Evolutionary conservation across 371 early-diverging fungal species (phyloP).

Genomic region (Mortierella sp.): DNA sequence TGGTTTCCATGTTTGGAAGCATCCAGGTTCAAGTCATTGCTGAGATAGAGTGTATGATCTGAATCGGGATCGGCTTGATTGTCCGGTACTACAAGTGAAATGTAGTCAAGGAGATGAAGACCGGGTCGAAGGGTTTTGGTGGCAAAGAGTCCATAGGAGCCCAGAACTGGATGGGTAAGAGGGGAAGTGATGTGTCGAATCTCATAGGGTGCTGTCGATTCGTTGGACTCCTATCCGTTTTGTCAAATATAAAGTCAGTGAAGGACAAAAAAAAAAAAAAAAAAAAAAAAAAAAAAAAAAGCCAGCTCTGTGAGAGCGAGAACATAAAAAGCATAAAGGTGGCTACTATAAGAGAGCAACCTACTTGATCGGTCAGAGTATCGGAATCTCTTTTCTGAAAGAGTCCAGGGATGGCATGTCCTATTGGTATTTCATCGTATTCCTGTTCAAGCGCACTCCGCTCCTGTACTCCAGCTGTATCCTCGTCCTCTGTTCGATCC

Average conservation of each 20-base stretch:
- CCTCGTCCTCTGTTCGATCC: conserved; percentile 3
- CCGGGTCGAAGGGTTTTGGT: conserved; percentile 32
- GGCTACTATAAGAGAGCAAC: too few species aligned
- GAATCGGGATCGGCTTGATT: conserved; percentile 41
- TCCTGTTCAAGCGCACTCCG: conserved; percentile 13
- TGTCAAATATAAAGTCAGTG: too few species aligned
- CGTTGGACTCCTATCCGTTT: too few species aligned
- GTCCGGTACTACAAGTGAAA: conserved; percentile 41
- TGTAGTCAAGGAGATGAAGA: conserved; percentile 42
- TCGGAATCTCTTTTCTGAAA: too few species aligned
- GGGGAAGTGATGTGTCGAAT: conserved; percentile 33
- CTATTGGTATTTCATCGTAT: conserved; percentile 45
- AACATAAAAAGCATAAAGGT: too few species aligned
- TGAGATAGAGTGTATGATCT: conserved; percentile 46
- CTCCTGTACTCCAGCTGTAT: not conserved
- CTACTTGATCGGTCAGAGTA: too few species aligned
- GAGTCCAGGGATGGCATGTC: conserved; percentile 35
- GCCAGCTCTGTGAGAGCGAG: too few species aligned
- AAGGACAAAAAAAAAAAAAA: too few species aligned
- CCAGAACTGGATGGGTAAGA: conserved; percentile 41
- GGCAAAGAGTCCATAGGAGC: conserved; percentile 49
- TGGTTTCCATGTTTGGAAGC: conserved; percentile 47
- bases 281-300: too few species aligned
- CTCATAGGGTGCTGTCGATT: conserved; percentile 18
- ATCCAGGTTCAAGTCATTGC: conserved; percentile 45